phyloP scores from a whole-genome alignment of 345 rosid species.

The Hirschfeldia incana region DNA sequence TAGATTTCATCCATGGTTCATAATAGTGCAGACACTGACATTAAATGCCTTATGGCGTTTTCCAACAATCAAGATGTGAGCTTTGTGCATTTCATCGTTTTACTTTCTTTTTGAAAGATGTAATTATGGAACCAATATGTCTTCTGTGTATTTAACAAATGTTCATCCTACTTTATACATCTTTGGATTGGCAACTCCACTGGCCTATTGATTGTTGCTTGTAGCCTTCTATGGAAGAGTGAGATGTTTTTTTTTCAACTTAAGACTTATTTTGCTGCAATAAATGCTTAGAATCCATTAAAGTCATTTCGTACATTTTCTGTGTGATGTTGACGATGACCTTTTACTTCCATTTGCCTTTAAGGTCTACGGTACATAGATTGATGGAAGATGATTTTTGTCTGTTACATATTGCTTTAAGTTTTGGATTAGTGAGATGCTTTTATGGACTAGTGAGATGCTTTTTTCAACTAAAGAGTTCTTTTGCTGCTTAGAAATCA shows the following conservation, averaged over 20 bases:
- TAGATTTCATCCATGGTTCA: not conserved
- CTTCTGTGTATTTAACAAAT: not conserved
- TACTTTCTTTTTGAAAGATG: not conserved
- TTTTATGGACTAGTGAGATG: no score
- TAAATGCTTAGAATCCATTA: not conserved
- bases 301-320: constrained; percentile 11
- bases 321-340: not conserved
- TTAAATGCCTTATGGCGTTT: not conserved
- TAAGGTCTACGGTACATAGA: not conserved
- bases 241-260: not conserved
- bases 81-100: not conserved
- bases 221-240: no score
- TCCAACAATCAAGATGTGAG: not conserved
- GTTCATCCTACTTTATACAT: not conserved
- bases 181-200: constrained; percentile 6
- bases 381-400: no score
- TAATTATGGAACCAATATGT: not conserved
- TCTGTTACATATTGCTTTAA: not conserved
- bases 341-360: not conserved
- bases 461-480: no score
- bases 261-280: not conserved
- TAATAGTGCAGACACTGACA: not conserved
- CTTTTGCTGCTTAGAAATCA: no score
- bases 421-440: not conserved
- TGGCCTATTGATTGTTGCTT: not conserved